phyloP scores from a whole-genome alignment of 306 rosid genomes.

The Boehmeria nivea region DNA sequence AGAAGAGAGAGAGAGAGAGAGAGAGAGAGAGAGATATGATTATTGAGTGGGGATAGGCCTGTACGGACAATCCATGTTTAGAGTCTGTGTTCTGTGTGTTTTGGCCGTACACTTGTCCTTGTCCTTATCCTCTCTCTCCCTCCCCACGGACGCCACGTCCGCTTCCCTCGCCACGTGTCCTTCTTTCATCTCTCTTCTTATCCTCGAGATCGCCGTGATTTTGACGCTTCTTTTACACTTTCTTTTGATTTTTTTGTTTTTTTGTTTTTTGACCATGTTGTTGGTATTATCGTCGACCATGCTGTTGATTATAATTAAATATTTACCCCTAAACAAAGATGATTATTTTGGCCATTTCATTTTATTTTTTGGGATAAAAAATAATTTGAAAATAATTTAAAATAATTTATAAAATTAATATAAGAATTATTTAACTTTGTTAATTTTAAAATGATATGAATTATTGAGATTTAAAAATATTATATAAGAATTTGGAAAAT shows the following conservation, averaged over 20 bases:
- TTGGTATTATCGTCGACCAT: too few species aligned
- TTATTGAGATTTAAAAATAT: too few species aligned
- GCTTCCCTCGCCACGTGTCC: neutral
- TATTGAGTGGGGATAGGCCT: neutral
- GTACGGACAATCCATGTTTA: conserved; percentile 19
- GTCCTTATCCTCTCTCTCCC: conserved; percentile 8
- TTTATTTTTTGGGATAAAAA: too few species aligned
- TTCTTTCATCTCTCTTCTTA: neutral
- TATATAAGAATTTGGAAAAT: too few species aligned
- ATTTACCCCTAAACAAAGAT: too few species aligned
- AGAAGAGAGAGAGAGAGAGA: neutral
- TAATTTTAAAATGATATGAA: too few species aligned
- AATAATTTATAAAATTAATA: too few species aligned
- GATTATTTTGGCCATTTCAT: too few species aligned
- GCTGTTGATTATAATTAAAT: too few species aligned
- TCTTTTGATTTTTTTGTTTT: neutral
- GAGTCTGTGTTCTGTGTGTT: conserved; percentile 19
- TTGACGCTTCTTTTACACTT: conserved; percentile 9
- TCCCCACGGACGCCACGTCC: conserved; percentile 1
- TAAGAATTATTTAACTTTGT: too few species aligned
- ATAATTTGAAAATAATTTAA: too few species aligned
- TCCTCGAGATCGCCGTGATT: conserved; percentile 38
- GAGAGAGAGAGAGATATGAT: neutral
- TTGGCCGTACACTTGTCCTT: conserved; percentile 34
- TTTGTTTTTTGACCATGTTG: neutral